Evolutionary conservation across 1,284 basidiomycete genomes (phyloP).

Genomic region (Cutaneotrichosporon sp.): DNA sequence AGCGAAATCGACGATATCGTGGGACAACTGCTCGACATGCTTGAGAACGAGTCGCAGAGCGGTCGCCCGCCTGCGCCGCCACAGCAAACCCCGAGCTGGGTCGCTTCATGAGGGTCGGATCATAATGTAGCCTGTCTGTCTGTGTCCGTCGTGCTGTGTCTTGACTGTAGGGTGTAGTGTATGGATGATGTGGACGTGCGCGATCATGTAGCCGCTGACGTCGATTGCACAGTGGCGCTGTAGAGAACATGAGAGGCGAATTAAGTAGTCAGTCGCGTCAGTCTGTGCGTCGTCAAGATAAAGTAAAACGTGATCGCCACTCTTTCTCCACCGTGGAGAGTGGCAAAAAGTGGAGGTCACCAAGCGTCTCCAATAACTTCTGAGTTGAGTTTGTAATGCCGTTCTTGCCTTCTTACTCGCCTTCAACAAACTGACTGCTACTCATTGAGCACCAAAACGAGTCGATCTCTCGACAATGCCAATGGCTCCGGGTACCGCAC

Average conservation of each 20-base stretch:
- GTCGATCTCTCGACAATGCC: too few relatives aligned
- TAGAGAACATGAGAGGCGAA: too few relatives aligned
- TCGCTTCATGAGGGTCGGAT: not conserved
- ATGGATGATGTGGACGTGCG: not conserved
- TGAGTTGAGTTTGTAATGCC: not conserved
- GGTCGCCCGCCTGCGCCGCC: not conserved
- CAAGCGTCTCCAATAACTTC: not conserved
- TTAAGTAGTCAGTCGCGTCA: constrained; percentile 3
- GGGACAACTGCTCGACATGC: constrained; percentile 56
- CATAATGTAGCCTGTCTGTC: not conserved
- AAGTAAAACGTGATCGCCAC: not conserved
- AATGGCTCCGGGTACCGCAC: too few relatives aligned
- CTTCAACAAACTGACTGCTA: not conserved
- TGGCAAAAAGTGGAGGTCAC: not conserved
- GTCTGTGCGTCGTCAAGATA: constrained; percentile 4
- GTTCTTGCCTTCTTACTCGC: too few relatives aligned
- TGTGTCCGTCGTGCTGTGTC: not conserved
- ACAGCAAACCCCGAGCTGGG: not conserved
- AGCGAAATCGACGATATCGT: constrained; percentile 79
- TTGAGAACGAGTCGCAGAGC: constrained; percentile 24
- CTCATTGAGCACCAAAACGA: not conserved
- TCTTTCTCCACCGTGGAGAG: not conserved
- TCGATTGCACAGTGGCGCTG: too few relatives aligned
- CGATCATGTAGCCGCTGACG: not conserved
- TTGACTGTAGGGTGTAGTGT: constrained; percentile 2